These are phyloP conservation scores for Aureobasidium melanogenum DNA, from an alignment of 2,329 filamentous ascomycete species.

Conservation along the genomic window DNA sequence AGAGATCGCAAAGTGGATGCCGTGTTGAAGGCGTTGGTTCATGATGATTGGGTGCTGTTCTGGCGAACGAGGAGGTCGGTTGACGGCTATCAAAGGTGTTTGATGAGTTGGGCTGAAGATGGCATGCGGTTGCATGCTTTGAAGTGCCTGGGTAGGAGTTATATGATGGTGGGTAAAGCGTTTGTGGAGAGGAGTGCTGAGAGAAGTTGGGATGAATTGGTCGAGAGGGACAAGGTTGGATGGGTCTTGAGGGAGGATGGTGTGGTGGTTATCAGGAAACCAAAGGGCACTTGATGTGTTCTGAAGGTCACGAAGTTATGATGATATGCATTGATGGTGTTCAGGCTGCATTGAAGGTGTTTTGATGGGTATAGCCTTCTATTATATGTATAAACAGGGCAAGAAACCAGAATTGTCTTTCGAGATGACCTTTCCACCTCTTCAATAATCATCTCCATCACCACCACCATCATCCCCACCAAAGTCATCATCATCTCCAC, in stretches of 20 bases:
- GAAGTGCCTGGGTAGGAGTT: conserved; percentile 78
- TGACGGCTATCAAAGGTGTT: conserved; percentile 67
- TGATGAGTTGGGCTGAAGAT: conserved; percentile 75
- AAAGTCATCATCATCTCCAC: conserved; percentile 48
- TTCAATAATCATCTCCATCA: conserved; percentile 17
- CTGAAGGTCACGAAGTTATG: background rate
- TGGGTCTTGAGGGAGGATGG: conserved; percentile 65
- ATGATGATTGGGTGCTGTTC: conserved; percentile 77
- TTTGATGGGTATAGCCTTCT: background rate
- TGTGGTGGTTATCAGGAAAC: conserved; percentile 6
- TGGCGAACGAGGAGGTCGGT: conserved; percentile 61
- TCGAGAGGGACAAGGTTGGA: conserved; percentile 62
- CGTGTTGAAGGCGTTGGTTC: conserved; percentile 60
- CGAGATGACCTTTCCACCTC: background rate
- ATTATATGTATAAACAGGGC: background rate
- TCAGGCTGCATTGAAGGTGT: background rate
- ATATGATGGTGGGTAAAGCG: conserved; percentile 60
- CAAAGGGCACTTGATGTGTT: background rate
- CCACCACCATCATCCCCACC: conserved; percentile 42
- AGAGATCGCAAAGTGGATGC: conserved; percentile 59
- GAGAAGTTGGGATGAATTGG: conserved; percentile 63
- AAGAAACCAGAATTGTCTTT: background rate
- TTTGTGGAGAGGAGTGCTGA: conserved; percentile 64
- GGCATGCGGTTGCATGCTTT: conserved; percentile 67
- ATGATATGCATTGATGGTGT: background rate